Conservation (phyloP, 257 asterid species). For the Primulina huaijiensis region DNA sequence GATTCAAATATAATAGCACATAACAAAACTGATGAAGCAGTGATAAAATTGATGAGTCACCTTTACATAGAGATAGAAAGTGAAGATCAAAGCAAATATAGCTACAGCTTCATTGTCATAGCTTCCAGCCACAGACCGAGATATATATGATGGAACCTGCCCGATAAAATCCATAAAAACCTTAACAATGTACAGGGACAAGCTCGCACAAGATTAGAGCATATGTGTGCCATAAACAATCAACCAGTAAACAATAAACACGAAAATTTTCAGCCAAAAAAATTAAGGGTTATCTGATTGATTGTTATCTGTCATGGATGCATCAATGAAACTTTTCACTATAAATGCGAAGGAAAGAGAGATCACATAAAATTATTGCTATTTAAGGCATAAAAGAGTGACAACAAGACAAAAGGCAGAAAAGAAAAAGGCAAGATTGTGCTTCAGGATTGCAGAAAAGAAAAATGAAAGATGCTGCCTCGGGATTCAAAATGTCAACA, state of each 20-base stretch:
- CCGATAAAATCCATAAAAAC: constrained; percentile 13
- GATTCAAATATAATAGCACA: constrained; percentile 2
- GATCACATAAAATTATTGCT: background rate
- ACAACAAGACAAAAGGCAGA: background rate
- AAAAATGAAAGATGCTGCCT: constrained; percentile 16
- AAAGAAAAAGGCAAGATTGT: constrained; percentile 16
- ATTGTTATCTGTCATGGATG: background rate
- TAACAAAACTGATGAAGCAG: constrained; percentile 7
- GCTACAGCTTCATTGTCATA: constrained; percentile 99
- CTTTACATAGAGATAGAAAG: constrained; percentile 96
- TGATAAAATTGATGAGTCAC: constrained; percentile 37
- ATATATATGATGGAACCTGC: constrained; percentile 98
- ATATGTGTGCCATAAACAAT: background rate
- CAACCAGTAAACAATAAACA: background rate
- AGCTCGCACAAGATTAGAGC: constrained; percentile 1
- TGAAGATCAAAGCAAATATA: constrained; percentile 93
- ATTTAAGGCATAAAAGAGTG: background rate
- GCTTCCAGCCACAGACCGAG: constrained; percentile 99
- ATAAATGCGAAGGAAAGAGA: constrained; percentile 4
- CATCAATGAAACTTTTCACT: background rate
- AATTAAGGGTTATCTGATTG: background rate
- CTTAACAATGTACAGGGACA: constrained; percentile 9
- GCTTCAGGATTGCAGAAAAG: background rate
- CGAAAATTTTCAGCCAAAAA: background rate
- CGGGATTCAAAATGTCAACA: constrained; percentile 11